phyloP scores from a whole-genome alignment of 2,329 filamentous ascomycete genomes.

The Fusarium pseudograminearum region DNA sequence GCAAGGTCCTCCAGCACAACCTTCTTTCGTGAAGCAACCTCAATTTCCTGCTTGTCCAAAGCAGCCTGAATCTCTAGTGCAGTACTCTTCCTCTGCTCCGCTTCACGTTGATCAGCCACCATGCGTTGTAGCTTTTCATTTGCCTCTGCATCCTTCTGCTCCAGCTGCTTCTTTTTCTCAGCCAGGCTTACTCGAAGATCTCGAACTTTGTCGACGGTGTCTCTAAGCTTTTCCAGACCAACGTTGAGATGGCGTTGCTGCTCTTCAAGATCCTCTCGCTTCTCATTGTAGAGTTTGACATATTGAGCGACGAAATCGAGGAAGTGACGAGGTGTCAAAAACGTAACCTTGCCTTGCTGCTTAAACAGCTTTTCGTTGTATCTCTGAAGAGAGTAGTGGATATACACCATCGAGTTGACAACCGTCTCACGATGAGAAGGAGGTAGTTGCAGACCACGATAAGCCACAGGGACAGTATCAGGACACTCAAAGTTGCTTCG shows the following conservation, averaged over 20 bases:
- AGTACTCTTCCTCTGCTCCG: slow-evolving; percentile 88
- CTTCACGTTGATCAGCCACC: slow-evolving; percentile 95
- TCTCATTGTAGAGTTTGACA: slow-evolving; percentile 96
- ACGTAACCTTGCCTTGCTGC: slow-evolving; percentile 93
- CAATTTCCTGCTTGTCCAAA: slow-evolving; percentile 88
- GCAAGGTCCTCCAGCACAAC: slow-evolving; percentile 90
- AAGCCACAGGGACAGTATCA: slow-evolving; percentile 92
- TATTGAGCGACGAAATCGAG: slow-evolving; percentile 98
- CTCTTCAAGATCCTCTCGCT: slow-evolving; percentile 97
- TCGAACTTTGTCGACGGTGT: slow-evolving; percentile 96
- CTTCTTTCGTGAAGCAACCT: slow-evolving; percentile 84
- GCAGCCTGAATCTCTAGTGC: slow-evolving; percentile 90
- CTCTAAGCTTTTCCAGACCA: slow-evolving; percentile 94
- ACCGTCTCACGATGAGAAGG: slow-evolving; percentile 92
- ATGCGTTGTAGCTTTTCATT: slow-evolving; percentile 98
- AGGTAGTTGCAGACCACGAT: slow-evolving; percentile 84
- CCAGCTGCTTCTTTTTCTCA: slow-evolving; percentile 92
- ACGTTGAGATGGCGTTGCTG: slow-evolving; percentile 98
- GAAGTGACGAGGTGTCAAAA: slow-evolving; percentile 95
- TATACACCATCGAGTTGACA: slow-evolving; percentile 98
- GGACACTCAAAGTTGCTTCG: slow-evolving; percentile 86
- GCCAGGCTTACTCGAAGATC: slow-evolving; percentile 91
- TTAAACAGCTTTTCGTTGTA: slow-evolving; percentile 91
- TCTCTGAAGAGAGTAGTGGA: slow-evolving; percentile 91
- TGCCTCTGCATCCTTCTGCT: slow-evolving; percentile 93